Base-by-base conservation (phyloP, 2,329 filamentous ascomycete genomes). In the Clonostachys chloroleuca region DNA sequence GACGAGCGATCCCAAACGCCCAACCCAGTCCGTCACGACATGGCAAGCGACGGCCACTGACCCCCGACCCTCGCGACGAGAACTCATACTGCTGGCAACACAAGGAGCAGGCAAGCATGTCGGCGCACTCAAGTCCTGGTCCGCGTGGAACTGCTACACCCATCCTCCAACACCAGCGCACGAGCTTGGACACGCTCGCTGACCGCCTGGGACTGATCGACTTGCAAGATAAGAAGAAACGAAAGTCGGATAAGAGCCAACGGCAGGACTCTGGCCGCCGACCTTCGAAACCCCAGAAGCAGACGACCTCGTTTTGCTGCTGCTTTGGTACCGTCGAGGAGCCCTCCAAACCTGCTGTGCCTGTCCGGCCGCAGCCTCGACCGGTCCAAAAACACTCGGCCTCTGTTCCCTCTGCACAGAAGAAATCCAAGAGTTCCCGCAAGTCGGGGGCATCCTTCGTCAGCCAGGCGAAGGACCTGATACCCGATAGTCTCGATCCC, bases 61-160 rank as follows among this genome's bases (percentile, higher is more conserved):
- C 51, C 6, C 68, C 72, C 47, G 76, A 82, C 50, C 75, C 78
- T 3, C 68, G 72, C 48, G 75, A 81, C 43, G 77, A 82, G 51
- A 74, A 69, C n/a, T 78, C 85, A 44, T 96, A 91, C 69, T 97
- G 92, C 73, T 96, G 89, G 87, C 91, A 96, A 64, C 94, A 99
- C 71, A 92, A 89, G 62, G 89, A 94, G 48, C 94, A 99, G 66
- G 89, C 89, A 47, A 60, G 63, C 54, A 58, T 64, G 48, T 73
- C 75, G 9, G 63, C 73, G 3, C 64, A 63, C 41, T 74, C 73
- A 16, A 75, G 68, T 51, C 70, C 73, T 3, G 72, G 72, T 2
- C 72, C 70, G 5, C 63, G 64, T 40, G 58, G 59, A 49, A 64
- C 62, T 40, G 61, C 70, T 16, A 70, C 77, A 5, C 75, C 81